A percentile compares a stretch with the other conserved stretches of the same genome.
These are phyloP conservation scores for Alternaria arbusti DNA, from an alignment of 2,329 filamentous ascomycete species.

Conservation along the genomic window DNA sequence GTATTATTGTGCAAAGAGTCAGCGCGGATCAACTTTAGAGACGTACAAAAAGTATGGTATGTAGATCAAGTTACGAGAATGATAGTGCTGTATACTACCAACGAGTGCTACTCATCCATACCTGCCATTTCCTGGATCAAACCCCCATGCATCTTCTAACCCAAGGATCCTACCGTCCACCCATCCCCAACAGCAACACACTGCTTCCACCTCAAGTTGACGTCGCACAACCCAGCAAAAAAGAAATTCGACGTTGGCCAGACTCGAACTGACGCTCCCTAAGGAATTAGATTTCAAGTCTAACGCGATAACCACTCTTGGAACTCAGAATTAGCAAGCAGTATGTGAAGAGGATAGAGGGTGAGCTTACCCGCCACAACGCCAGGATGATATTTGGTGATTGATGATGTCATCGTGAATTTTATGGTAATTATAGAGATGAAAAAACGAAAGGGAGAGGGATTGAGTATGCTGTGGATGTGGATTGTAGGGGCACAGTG, in stretches of 20 bases:
- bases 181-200: neutral
- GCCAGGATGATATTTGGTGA: conserved; percentile 11
- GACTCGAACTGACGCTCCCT: conserved; percentile 47
- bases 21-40: conserved; percentile 30
- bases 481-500: too few relatives aligned
- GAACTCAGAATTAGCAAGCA: neutral
- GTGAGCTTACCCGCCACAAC: conserved; percentile 31
- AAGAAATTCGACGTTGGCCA: conserved; percentile 38
- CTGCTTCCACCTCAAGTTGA: neutral
- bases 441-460: too few relatives aligned
- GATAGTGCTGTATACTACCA: neutral
- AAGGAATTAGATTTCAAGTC: conserved; percentile 50
- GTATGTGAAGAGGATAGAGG: neutral
- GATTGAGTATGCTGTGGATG: too few relatives aligned
- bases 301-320: conserved; percentile 47
- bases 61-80: neutral
- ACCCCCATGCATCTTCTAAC: neutral
- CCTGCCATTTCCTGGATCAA: neutral
- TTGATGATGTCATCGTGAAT: neutral
- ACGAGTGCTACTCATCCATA: neutral
- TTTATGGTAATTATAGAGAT: neutral
- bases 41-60: neutral
- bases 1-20: conserved; percentile 86
- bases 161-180: neutral
- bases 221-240: conserved; percentile 1